Percentiles rank a stretch among this genome's conserved stretches.
These are phyloP conservation scores for Acanthamoeba royreba DNA, from an alignment of 208 protist species.

Conservation along the genomic window DNA sequence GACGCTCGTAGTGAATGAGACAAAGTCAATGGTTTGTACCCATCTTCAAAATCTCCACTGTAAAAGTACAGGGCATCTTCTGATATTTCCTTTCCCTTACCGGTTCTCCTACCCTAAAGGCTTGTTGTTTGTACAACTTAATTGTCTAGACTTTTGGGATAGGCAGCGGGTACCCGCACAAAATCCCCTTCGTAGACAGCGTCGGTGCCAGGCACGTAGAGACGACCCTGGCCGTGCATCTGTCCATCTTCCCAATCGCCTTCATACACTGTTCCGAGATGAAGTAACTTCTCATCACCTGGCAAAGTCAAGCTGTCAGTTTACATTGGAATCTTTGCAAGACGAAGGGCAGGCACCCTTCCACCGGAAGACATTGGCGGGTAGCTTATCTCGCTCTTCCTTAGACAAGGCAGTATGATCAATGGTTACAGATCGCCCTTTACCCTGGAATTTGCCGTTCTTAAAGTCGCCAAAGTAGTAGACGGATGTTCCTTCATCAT, in stretches of 20 bases:
- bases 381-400: background rate
- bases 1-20: background rate
- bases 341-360: no score
- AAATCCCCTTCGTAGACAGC: background rate
- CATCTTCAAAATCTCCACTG: background rate
- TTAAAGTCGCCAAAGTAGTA: slow-evolving; percentile 14
- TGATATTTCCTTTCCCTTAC: background rate
- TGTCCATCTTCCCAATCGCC: background rate
- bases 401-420: background rate
- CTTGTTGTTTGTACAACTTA: no score
- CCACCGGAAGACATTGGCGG: background rate
- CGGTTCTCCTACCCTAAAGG: background rate
- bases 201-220: background rate
- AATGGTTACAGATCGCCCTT: background rate
- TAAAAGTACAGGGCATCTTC: background rate
- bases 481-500: background rate
- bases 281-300: slow-evolving; percentile 4
- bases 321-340: background rate
- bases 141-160: no score
- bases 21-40: background rate
- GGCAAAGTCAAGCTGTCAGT: background rate
- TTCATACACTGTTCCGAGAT: background rate
- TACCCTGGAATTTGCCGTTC: background rate
- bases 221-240: background rate
- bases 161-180: background rate